Evolutionary conservation across 1,284 basidiomycete genomes (phyloP), one percentile per base, ranked within the genome.

Genomic region (Phlebopus sp.): DNA sequence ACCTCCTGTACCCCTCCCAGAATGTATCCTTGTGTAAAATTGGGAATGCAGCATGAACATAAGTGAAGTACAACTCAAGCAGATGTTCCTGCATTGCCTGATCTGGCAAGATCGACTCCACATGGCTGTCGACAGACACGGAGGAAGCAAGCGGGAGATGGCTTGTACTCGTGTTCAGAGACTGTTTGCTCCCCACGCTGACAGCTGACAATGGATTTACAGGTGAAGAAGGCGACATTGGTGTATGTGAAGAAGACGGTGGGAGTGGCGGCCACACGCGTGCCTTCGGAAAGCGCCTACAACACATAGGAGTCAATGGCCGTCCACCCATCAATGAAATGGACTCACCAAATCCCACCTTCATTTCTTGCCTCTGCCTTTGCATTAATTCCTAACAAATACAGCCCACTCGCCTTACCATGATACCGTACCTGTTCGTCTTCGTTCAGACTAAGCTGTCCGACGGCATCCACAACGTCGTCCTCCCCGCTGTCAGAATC

Each of bases 371-470:
- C 72, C 58, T 87, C 84, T 42, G 73, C 59, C 21, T 78, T 73
- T 46, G 81, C 78, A 46, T 78, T 80, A 56, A 74, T 72, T 13
- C 81, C 82, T 42, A 93, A 69, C 45, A 93, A 71, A 64, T 93
- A 83, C 52, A 93, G 65, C 1, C 90, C 91, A 48, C 86, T 90
- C 5, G 81, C 84, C 62, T 89, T 87, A 30, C 86, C 86, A 58
- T 90, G 86, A 63, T 83, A 90, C 21, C 87, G 72, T 14, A 92
- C 82, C 62, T 92, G 83, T 53, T 76, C 76, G 48, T 92, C 86
- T 69, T 93, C 90, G 58, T 92, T 90, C 56, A 93, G 61, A 53
- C 86, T 90, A 50, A 93, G 71, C 65, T 92, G 90, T 3, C 91
- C 90, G 5, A 92, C 76, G 30, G 88, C 88, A 54, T 84, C 79